Evolutionary conservation across 805 yeast species (phyloP).

Genomic region (Cyberlindnera mrakii): DNA sequence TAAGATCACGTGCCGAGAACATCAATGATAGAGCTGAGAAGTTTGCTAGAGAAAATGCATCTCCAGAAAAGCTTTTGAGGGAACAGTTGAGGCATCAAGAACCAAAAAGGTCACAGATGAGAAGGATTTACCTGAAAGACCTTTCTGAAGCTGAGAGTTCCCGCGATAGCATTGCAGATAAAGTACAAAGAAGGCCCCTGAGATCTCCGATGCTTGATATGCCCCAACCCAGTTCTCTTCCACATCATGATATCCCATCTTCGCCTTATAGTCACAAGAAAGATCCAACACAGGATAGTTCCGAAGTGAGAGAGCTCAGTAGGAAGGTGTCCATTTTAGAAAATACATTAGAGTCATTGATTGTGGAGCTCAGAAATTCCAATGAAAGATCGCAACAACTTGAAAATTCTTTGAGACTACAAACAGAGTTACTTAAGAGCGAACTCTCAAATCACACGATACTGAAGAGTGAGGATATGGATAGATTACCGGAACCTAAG

Average conservation of each 20-base stretch:
- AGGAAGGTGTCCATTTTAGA: conserved; percentile 15
- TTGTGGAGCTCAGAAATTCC: conserved; percentile 14
- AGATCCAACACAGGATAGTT: not conserved
- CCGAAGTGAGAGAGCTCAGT: conserved; percentile 7
- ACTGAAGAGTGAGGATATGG: conserved; percentile 13
- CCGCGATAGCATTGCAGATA: conserved; percentile 5
- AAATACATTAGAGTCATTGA: conserved; percentile 15
- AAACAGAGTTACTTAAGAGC: conserved; percentile 6
- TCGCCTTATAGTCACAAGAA: conserved; percentile 10
- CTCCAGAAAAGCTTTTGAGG: conserved; percentile 5
- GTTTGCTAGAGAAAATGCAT: conserved; percentile 10
- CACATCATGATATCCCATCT: conserved; percentile 13
- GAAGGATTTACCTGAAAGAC: conserved; percentile 7
- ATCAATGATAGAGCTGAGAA: conserved; percentile 14
- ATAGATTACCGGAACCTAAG: conserved; percentile 4
- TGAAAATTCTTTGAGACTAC: conserved; percentile 10
- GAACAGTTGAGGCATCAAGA: not conserved
- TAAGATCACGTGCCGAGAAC: conserved; percentile 11
- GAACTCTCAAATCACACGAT: conserved; percentile 9
- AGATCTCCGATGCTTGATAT: not conserved
- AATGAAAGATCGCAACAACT: conserved; percentile 16
- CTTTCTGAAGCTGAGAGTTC: conserved; percentile 8
- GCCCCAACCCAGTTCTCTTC: not conserved
- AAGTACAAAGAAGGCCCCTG: conserved; percentile 4
- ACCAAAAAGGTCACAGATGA: conserved; percentile 4